phyloP scores from a whole-genome alignment of 2,329 filamentous ascomycete genomes.

The Aspergillus jensenii region DNA sequence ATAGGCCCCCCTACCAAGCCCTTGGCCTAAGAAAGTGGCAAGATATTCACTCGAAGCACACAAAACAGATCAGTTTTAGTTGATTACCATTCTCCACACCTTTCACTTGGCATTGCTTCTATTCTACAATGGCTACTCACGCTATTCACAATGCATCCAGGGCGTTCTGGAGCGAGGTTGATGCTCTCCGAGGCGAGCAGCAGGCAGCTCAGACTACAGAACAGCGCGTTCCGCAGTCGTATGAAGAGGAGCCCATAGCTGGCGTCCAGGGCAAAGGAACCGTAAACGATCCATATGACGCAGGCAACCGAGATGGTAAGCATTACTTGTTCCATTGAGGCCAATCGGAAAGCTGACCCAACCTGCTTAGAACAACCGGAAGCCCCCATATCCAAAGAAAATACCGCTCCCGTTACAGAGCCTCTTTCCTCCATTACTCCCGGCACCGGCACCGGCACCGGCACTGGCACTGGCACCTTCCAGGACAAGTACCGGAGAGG shows the following conservation, averaged over 20 bases:
- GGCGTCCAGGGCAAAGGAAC: slow-evolving; percentile 68
- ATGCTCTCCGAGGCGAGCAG: slow-evolving; percentile 12
- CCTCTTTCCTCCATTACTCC: slow-evolving; percentile 12
- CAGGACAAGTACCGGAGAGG: neutral
- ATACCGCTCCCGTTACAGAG: slow-evolving; percentile 24
- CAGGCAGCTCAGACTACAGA: neutral
- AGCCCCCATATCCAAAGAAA: slow-evolving; percentile 19
- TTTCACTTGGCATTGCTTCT: neutral
- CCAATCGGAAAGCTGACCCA: neutral
- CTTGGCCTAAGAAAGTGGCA: neutral
- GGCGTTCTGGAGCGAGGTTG: slow-evolving; percentile 49
- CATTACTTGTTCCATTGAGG: neutral
- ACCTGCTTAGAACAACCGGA: slow-evolving; percentile 28
- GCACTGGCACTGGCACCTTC: neutral
- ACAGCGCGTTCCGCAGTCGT: slow-evolving; percentile 19
- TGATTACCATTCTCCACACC: neutral
- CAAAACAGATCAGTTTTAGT: neutral
- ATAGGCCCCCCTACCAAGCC: neutral
- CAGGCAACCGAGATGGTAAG: slow-evolving; percentile 25
- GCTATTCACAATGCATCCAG: slow-evolving; percentile 52
- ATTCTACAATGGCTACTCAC: slow-evolving; percentile 56
- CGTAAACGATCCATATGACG: slow-evolving; percentile 72
- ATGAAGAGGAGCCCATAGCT: slow-evolving; percentile 66
- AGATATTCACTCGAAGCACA: neutral
- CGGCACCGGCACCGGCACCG: neutral